Evolutionary conservation across 2,329 filamentous ascomycete genomes (phyloP).

Genomic region (Diaporthe aspalathi): DNA sequence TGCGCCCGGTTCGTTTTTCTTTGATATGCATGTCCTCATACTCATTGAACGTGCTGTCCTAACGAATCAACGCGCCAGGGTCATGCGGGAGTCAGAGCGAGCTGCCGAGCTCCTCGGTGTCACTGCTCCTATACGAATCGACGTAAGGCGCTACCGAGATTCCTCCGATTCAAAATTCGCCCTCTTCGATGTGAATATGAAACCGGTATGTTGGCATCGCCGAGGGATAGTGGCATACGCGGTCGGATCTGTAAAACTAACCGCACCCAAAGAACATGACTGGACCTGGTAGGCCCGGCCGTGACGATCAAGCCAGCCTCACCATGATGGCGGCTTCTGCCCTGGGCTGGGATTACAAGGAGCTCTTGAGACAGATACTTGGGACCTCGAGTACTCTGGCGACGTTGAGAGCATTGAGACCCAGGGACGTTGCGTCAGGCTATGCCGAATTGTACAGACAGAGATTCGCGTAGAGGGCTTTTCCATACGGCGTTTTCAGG

Average conservation of each 20-base stretch:
- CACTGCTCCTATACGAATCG: constrained; percentile 59
- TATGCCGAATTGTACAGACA: no score
- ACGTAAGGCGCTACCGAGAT: constrained; percentile 49
- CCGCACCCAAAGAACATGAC: constrained; percentile 43
- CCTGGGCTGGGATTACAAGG: constrained; percentile 56
- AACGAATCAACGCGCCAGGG: constrained; percentile 1
- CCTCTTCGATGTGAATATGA: constrained; percentile 17
- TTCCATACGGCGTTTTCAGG: no score
- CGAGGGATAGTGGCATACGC: neutral
- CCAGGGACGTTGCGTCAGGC: neutral
- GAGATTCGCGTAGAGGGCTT: no score
- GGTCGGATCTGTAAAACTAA: neutral
- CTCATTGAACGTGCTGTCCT: neutral
- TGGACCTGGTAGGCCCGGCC: constrained; percentile 58
- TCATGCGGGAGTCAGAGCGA: constrained; percentile 53
- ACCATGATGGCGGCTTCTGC: constrained; percentile 55
- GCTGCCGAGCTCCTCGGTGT: constrained; percentile 53
- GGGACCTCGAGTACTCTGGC: constrained; percentile 17
- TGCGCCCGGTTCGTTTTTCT: neutral
- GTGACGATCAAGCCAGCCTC: constrained; percentile 60
- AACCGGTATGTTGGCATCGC: neutral
- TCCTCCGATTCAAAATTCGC: constrained; percentile 3
- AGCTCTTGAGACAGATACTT: constrained; percentile 52
- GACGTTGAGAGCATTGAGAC: neutral
- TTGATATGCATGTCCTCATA: neutral